Evolutionary conservation across 305 asterid genomes (phyloP), one percentile per base, ranked within the genome.

Genomic region (Lippia alba): DNA sequence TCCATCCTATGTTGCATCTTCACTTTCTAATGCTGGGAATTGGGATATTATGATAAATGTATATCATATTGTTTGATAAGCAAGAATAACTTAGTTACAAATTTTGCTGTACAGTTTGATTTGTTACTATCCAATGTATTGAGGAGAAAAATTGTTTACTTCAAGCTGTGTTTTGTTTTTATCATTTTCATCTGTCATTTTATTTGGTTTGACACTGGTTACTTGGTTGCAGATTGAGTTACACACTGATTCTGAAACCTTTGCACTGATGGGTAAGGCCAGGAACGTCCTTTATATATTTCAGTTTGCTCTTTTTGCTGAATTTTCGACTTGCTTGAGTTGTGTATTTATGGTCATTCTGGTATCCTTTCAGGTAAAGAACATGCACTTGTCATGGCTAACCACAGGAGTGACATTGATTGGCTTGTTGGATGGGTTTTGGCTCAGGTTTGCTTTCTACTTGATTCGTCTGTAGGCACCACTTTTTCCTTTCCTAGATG

Each of bases 381-480:
- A 69, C 95, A 91, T 62, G 95, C 97, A 6, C 93, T 91, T 61
- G 78, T 89, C 61, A 83, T 84, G 45, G 82, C 76, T 70, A 91
- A 91, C 65, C 96, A 91, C 79, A 82, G 79, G 74, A 89, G 97
- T 80, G 97, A 91, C 76, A 87, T 91, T 56, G 97, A 91, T 72
- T 91, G 97, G 97, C 96, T 91, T 74, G 96, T 91, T 58, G 97
- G 97, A 78, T 91, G 97, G 97, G 84, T 91, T 72, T 66, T 89
- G 66, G 97, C 97, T 83, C 96, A 91, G 97, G 97, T 91, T 67
- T 56, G 79, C 49, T 56, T 53, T 65, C 50, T 69, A 12, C 56
- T 44, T 66, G 50, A 63, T 75, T 61, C 55, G 45, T 65, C 41
- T 44, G n/a, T 33, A 33, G 64, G 16, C 60, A 64, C 51, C 36